Evolutionary conservation across 2,329 filamentous ascomycete species (phyloP), one percentile per base, ranked within the genome.

Genomic region (Trichophyton simii): DNA sequence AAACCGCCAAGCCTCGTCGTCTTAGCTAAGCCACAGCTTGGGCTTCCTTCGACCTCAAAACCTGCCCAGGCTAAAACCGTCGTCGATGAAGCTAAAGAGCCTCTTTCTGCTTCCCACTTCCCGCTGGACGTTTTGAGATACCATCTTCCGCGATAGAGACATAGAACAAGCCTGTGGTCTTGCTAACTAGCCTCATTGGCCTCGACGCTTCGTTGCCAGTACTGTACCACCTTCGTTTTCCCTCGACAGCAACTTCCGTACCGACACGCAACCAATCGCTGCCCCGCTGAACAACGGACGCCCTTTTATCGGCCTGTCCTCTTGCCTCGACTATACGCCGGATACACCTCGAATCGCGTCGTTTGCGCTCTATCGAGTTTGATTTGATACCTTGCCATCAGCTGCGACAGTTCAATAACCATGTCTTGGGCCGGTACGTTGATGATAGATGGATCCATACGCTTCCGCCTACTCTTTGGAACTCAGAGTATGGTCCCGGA

Each of bases 341-440:
- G 28, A 36, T 55, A 55, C 4, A 9, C 28, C 8, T 55, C 15
- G 15, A 36, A 36, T 55, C 25, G 20, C 25, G 15, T 11, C 15
- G 1, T 15, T 55, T 6, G 13, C 28, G 11, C 15, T 36, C 11
- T 52, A 15, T 13, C 20, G 9, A 52, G 8, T 11, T 15, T 2
- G 22, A 5, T 52, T 28, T 28, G 7, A 36, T 55, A 55, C 2
- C 25, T 36, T 55, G 52, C 36, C n/a, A 25, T 6, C 20, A 18
- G 25, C 41, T 31, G 41, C 55, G 34, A 58, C 20, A 3, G 15
- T 11, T 58, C 6, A 18, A 62, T 38, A 38, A 66, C 34, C 9
- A 38, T 66, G 65, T 66, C 65, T 61, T 66, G 65, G 65, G 65
- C 65, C 15, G 65, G 65, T 66, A 62, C 41, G 65, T 60, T 31